A percentile compares a stretch with the other conserved stretches of the same genome.
phyloP scores from a whole-genome alignment of 2,329 filamentous ascomycete species.

The Venturiaceae sp. region DNA sequence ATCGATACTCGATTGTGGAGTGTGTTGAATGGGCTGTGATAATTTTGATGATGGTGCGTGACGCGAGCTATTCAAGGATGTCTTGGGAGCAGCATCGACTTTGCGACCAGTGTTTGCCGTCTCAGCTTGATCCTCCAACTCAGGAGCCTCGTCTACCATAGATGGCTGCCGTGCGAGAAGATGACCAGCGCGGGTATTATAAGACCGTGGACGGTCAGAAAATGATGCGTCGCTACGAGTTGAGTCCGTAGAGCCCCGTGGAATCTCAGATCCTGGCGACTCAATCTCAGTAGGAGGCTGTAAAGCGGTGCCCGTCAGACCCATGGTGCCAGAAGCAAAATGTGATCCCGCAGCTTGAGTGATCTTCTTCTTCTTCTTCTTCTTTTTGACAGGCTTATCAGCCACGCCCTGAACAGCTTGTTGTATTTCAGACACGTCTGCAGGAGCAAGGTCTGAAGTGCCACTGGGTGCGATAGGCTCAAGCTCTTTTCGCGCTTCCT shows the following conservation, averaged over 20 bases:
- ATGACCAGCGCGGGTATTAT: not conserved
- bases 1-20: constrained; percentile 11
- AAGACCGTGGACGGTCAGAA: not conserved
- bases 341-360: constrained; percentile 27
- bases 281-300: not conserved
- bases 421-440: constrained; percentile 10
- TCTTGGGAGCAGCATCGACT: constrained; percentile 1
- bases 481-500: not conserved
- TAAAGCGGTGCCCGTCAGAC: constrained; percentile 35
- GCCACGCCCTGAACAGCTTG: constrained; percentile 25
- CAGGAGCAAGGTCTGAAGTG: not conserved
- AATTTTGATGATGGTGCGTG: not conserved
- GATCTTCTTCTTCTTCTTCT: constrained; percentile 22
- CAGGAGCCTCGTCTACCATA: constrained; percentile 1
- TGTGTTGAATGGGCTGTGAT: not conserved
- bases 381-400: constrained; percentile 29
- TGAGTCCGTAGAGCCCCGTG: not conserved
- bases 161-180: constrained; percentile 3
- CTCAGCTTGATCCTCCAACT: not conserved
- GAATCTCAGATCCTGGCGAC: not conserved
- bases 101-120: constrained; percentile 5
- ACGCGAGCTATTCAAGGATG: not conserved
- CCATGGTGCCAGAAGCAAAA: constrained; percentile 27
- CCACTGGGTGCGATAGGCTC: not conserved
- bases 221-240: not conserved